Evolutionary conservation across 1,284 basidiomycete species (phyloP).

Genomic region (Wolfiporia cocos): DNA sequence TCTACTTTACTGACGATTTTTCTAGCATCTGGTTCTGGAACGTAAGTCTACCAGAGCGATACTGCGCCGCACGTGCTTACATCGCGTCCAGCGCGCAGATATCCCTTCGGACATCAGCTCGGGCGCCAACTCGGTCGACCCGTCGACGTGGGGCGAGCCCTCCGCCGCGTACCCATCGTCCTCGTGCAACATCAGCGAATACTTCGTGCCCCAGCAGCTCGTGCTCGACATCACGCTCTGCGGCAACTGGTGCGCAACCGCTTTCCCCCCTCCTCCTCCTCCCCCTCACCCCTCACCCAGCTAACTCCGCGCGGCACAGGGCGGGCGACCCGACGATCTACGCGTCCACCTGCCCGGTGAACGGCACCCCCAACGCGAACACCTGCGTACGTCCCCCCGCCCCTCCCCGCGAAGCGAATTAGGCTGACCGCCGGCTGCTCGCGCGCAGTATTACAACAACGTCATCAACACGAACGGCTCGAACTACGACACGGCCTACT

Average conservation of each 20-base stretch:
- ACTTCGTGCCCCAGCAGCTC: constrained; percentile 48
- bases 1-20: too few species aligned
- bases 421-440: not conserved
- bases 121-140: constrained; percentile 35
- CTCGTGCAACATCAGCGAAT: constrained; percentile 40
- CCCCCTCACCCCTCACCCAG: not conserved
- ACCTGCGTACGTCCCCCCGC: constrained; percentile 13
- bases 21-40: constrained; percentile 63
- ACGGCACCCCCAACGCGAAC: constrained; percentile 18
- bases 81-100: constrained; percentile 30
- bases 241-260: constrained; percentile 36
- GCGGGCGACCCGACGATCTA: constrained; percentile 40
- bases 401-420: not conserved
- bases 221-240: constrained; percentile 56
- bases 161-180: constrained; percentile 46
- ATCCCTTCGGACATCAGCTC: constrained; percentile 21
- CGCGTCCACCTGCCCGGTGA: constrained; percentile 31
- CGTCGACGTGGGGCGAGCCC: constrained; percentile 51
- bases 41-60: constrained; percentile 26
- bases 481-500: constrained; percentile 44
- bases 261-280: not conserved
- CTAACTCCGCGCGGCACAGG: constrained; percentile 25
- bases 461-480: constrained; percentile 46
- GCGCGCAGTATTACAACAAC: constrained; percentile 39
- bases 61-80: not conserved